Evolutionary conservation across 768 basidiomycete genomes (phyloP).

Genomic region (Phylloporus sp.): DNA sequence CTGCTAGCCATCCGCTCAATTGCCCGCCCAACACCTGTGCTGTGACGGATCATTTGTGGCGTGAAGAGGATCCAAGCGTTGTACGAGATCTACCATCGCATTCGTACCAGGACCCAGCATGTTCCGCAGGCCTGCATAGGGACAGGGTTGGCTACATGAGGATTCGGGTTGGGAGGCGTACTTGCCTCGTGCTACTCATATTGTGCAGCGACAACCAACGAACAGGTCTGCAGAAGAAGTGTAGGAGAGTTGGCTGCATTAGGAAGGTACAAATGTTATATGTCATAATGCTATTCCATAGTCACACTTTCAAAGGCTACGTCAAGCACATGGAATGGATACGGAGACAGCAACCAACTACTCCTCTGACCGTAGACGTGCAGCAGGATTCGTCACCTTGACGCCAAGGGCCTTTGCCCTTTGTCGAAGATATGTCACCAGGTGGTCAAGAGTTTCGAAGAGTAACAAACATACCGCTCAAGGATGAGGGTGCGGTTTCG

Average conservation of each 20-base stretch:
- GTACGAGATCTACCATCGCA: constrained; percentile 45
- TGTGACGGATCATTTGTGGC: constrained; percentile 29
- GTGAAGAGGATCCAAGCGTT: constrained; percentile 12
- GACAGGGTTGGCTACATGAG: not conserved
- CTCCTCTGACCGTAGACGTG: constrained; percentile 94
- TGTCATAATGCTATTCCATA: constrained; percentile 33
- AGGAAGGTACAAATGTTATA: constrained; percentile 19
- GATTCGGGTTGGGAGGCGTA: not conserved
- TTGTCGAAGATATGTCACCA: constrained; percentile 11
- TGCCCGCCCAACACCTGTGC: constrained; percentile 55
- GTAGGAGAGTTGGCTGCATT: constrained; percentile 22
- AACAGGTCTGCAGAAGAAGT: constrained; percentile 12
- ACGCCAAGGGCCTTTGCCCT: constrained; percentile 84
- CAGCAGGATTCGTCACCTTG: constrained; percentile 92
- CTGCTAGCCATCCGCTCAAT: constrained; percentile 57
- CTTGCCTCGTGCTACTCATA: constrained; percentile 29
- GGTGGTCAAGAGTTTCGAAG: not conserved
- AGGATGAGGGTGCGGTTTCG: constrained; percentile 90
- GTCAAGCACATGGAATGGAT: constrained; percentile 49
- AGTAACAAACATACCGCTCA: constrained; percentile 60
- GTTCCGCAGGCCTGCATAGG: constrained; percentile 55
- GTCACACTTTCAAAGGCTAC: constrained; percentile 45
- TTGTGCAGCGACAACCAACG: constrained; percentile 7
- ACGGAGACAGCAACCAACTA: constrained; percentile 41
- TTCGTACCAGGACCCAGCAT: constrained; percentile 91